These are phyloP conservation scores for Aphanocladium album DNA, from an alignment of 2,329 filamentous ascomycete species.

Conservation along the genomic window DNA sequence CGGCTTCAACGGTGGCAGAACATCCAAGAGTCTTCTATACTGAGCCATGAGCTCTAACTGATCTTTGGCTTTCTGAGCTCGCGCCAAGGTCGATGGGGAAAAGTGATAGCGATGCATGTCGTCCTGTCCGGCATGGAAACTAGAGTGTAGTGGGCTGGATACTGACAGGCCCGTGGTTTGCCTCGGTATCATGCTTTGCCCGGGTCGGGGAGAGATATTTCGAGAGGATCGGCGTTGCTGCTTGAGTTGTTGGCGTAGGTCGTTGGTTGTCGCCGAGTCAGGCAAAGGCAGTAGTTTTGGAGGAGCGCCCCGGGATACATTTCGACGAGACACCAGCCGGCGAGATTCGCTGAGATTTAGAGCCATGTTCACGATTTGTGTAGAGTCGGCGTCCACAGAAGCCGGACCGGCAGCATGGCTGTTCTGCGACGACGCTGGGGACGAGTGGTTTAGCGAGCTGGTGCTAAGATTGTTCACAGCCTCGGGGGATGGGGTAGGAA, in stretches of 20 bases:
- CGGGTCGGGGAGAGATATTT: slow-evolving; percentile 55
- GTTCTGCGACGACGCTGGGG: slow-evolving; percentile 14
- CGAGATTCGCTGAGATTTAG: slow-evolving; percentile 80
- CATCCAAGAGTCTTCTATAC: slow-evolving; percentile 74
- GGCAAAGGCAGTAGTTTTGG: slow-evolving; percentile 49
- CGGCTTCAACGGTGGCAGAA: slow-evolving; percentile 66
- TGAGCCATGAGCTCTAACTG: slow-evolving; percentile 83
- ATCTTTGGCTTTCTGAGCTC: slow-evolving; percentile 78
- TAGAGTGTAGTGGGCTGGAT: slow-evolving; percentile 41
- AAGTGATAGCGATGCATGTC: slow-evolving; percentile 58
- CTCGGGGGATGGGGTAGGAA: neutral
- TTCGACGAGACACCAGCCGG: slow-evolving; percentile 57
- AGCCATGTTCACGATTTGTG: slow-evolving; percentile 90
- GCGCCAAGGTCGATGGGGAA: slow-evolving; percentile 72
- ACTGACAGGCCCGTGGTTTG: slow-evolving; percentile 35
- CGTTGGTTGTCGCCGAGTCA: slow-evolving; percentile 49
- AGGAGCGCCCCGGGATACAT: slow-evolving; percentile 45
- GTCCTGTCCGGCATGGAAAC: slow-evolving; percentile 38
- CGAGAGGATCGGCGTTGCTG: slow-evolving; percentile 62
- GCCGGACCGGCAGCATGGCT: slow-evolving; percentile 21
- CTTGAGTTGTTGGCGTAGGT: slow-evolving; percentile 64
- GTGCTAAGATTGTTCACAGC: neutral
- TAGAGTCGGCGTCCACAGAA: slow-evolving; percentile 66
- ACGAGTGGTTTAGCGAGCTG: slow-evolving; percentile 6
- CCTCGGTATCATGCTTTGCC: slow-evolving; percentile 36